Percentiles rank a stretch among this genome's conserved stretches.
These are phyloP conservation scores for Chlamydomonas reinhardtii DNA, from an alignment of 163 green algal species.

Conservation along the genomic window DNA sequence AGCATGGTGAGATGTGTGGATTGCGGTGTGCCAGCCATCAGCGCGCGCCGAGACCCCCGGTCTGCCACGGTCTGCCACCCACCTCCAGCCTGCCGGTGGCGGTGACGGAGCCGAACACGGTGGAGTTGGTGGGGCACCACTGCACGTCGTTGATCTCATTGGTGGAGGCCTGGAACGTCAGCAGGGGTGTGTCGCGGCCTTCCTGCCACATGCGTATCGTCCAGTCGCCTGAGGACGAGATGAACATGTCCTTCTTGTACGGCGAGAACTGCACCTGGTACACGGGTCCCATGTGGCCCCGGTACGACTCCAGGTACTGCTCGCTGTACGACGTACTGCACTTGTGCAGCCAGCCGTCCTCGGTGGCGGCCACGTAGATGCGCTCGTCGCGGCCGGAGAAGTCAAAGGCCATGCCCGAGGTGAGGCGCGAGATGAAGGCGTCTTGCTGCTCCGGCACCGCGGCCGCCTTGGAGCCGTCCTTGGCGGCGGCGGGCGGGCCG, in stretches of 20 bases:
- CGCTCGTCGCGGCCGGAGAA: slow-evolving; percentile 79
- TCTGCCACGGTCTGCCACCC: no score
- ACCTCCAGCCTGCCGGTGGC: slow-evolving; percentile 80
- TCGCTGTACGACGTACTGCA: slow-evolving; percentile 88
- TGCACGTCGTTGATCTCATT: slow-evolving; percentile 80
- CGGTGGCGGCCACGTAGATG: slow-evolving; percentile 88
- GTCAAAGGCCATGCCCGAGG: slow-evolving; percentile 86
- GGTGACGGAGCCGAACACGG: slow-evolving; percentile 83
- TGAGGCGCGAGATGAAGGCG: slow-evolving; percentile 82
- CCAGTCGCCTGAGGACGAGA: slow-evolving; percentile 80
- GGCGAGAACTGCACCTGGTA: slow-evolving; percentile 88
- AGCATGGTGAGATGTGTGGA: no score
- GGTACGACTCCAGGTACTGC: slow-evolving; percentile 86
- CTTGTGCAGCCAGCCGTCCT: slow-evolving; percentile 91
- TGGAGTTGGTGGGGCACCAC: slow-evolving; percentile 87
- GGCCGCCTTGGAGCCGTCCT: not conserved
- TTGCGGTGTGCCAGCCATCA: no score
- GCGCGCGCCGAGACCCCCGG: no score
- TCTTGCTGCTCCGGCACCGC: slow-evolving; percentile 57
- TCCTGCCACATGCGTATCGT: slow-evolving; percentile 84
- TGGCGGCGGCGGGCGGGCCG: not conserved
- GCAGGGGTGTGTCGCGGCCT: slow-evolving; percentile 70
- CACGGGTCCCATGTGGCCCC: slow-evolving; percentile 87
- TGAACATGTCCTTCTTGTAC: slow-evolving; percentile 81
- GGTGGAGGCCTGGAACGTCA: slow-evolving; percentile 74